These are phyloP conservation scores for Curvularia sp. DNA, from an alignment of 2,329 filamentous ascomycete species.

Conservation along the genomic window DNA sequence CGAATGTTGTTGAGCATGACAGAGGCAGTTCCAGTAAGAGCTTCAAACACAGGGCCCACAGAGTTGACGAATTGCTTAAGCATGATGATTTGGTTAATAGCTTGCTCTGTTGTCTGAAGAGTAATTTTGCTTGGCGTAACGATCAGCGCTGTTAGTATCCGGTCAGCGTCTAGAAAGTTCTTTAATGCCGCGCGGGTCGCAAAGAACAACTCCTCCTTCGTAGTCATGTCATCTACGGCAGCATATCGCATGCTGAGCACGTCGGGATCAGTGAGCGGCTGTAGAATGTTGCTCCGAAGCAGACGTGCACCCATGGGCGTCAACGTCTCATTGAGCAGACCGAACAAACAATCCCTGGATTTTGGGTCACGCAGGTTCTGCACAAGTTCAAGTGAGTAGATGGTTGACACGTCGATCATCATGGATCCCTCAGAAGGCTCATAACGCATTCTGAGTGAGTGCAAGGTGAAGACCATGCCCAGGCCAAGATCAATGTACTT, in stretches of 20 bases:
- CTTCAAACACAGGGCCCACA: constrained; percentile 71
- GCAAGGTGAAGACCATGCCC: constrained; percentile 72
- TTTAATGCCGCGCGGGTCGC: constrained; percentile 77
- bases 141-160: constrained; percentile 79
- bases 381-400: constrained; percentile 85
- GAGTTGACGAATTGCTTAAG: constrained; percentile 80
- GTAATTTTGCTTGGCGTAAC: constrained; percentile 72
- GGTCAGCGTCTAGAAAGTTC: constrained; percentile 79
- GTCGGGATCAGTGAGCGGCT: constrained; percentile 77
- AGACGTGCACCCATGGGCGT: constrained; percentile 90
- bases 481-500: constrained; percentile 80
- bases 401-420: constrained; percentile 92
- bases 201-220: constrained; percentile 84
- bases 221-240: constrained; percentile 81
- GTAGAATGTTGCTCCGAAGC: constrained; percentile 83
- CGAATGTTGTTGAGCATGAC: constrained; percentile 72
- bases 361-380: constrained; percentile 81
- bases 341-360: constrained; percentile 83
- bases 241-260: constrained; percentile 78
- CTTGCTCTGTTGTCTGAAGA: constrained; percentile 75
- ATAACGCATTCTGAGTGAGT: constrained; percentile 85
- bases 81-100: constrained; percentile 85
- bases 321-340: constrained; percentile 80
- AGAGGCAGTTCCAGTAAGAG: constrained; percentile 69
- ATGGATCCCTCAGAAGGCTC: constrained; percentile 89